Evolutionary conservation across 305 asterid species (phyloP).

Genomic region (Fraxinus latifolia): DNA sequence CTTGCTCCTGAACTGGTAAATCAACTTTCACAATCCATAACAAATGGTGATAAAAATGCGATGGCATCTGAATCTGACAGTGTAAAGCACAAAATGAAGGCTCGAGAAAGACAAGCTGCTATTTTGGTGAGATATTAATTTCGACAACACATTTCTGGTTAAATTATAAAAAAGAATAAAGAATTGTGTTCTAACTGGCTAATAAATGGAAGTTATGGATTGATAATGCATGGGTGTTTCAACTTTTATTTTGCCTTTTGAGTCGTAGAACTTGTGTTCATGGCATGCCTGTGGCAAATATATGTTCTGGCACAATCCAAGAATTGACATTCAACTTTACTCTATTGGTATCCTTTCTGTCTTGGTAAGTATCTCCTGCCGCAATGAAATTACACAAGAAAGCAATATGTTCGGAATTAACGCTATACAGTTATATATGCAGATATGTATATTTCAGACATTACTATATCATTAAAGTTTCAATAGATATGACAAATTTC

Average conservation of each 20-base stretch:
- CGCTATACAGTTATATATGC: background rate
- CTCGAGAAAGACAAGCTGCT: slow-evolving; percentile 98
- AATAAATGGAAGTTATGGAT: background rate
- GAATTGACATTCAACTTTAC: slow-evolving; percentile 3
- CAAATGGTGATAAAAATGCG: slow-evolving; percentile 35
- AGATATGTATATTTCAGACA: slow-evolving; percentile 2
- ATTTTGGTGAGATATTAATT: slow-evolving; percentile 49
- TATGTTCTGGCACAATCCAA: background rate
- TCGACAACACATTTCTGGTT: background rate
- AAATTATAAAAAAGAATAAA: background rate
- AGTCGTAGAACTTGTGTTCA: background rate
- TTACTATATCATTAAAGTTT: slow-evolving; percentile 13
- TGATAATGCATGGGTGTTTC: background rate
- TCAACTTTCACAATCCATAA: slow-evolving; percentile 45
- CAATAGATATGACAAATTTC: background rate
- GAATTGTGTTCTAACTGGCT: background rate
- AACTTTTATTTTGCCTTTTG: background rate
- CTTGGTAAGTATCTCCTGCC: background rate
- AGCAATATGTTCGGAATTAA: slow-evolving; percentile 14
- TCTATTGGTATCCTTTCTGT: slow-evolving; percentile 5
- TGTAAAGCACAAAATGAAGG: slow-evolving; percentile 77
- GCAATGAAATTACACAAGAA: background rate
- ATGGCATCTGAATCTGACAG: slow-evolving; percentile 47
- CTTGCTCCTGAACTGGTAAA: slow-evolving; percentile 73
- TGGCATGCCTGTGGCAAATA: background rate